Conservation (phyloP, 371 early-diverging fungal species). For the Actinomortierella wolfii region DNA sequence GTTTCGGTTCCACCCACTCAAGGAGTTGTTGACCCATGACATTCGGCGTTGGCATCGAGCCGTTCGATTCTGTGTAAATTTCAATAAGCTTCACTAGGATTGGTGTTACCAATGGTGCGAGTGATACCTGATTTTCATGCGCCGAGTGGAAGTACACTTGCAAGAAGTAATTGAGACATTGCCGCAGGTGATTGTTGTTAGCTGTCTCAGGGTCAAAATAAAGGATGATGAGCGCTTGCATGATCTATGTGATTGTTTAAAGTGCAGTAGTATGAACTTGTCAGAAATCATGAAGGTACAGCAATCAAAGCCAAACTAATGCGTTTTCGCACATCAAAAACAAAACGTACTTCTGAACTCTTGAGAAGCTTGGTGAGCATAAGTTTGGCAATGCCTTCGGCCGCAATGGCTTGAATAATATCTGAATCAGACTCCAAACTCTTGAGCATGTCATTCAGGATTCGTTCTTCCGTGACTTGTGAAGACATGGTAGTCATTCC, state of each 20-base stretch:
- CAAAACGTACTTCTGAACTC: constrained; percentile 54
- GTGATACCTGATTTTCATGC: constrained; percentile 61
- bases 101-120: constrained; percentile 25
- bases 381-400: constrained; percentile 68
- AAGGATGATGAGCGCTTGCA: constrained; percentile 70
- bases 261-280: too few relatives aligned
- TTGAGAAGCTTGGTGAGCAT: constrained; percentile 61
- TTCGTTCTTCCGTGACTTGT: constrained; percentile 43
- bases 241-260: constrained; percentile 48
- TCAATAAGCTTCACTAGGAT: constrained; percentile 29
- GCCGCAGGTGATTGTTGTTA: constrained; percentile 69
- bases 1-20: constrained; percentile 42
- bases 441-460: constrained; percentile 22
- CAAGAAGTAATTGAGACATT: constrained; percentile 86
- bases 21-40: constrained; percentile 37
- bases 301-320: not conserved
- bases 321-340: not conserved
- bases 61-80: constrained; percentile 17
- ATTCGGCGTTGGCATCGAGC: constrained; percentile 23
- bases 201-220: constrained; percentile 79
- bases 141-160: constrained; percentile 80
- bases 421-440: constrained; percentile 54
- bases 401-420: constrained; percentile 60
- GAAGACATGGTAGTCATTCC: constrained; percentile 51
- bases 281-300: too few relatives aligned